Evolutionary conservation across 2,329 filamentous ascomycete species (phyloP), one percentile per base, ranked within the genome.

Genomic region (Aspergillus viridinutans): DNA sequence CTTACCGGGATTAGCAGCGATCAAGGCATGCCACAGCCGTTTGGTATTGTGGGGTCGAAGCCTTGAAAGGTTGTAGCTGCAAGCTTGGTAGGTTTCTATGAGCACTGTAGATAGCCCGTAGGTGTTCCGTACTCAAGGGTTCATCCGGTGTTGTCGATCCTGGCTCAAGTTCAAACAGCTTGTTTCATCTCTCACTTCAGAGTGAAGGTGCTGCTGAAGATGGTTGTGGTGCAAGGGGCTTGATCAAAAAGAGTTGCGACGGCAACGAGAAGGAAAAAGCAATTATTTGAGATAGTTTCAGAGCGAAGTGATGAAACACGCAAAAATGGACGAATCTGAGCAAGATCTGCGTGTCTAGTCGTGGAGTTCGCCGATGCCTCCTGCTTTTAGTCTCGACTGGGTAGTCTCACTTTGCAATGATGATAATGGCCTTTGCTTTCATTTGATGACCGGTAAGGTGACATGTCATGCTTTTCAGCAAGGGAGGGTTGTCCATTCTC

Each of bases 241-340:
- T 14, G 2, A 23, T 9, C 38, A 23, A 48, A 47, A 43, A 10
- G 6, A 40, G 58, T 62, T 58, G 58, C 54, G 43, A 29, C 50
- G 54, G 58, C 42, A 60, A 58, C 59, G 20, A 25, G 10, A 23
- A 42, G n/a, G 12, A 21, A 35, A 48, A 48, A 53, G 52, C 40
- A 53, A 47, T 49, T 25, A 51, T 40, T 10, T 32, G 17, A 25
- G 35, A 21, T 38, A 25, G 20, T 51, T 35, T 17, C 28, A 20
- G 14, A 14, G 14, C 32, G 14, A 17, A 38, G 14, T 7, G 14
- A 17, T 47, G 43, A 47, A 47, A 47, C 43, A 25, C 23, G 8
- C 5, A 14, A 47, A 25, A 20, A 26, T 47, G 20, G 21, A 23
- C 43, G 5, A 25, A 26, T 12, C 4, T 47, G 12, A 25, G 21